Evolutionary conservation across 148 eudicot species (phyloP).

Genomic region (Salicornia ramosissima): DNA sequence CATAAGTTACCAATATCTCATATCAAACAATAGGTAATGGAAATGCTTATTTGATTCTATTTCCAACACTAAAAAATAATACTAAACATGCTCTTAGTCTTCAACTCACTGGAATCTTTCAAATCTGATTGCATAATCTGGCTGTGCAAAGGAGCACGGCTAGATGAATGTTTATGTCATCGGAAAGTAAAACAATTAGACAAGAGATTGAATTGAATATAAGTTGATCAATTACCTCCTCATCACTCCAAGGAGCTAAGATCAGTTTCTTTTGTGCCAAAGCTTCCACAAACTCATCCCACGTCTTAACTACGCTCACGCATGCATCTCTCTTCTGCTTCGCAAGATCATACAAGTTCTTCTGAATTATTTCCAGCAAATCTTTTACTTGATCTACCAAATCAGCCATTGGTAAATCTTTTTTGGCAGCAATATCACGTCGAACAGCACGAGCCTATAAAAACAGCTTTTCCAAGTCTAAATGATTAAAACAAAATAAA

Average conservation of each 20-base stretch:
- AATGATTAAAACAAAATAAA: neutral
- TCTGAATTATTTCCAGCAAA: slow-evolving; percentile 59
- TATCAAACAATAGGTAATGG: too few relatives aligned
- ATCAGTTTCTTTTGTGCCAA: slow-evolving; percentile 81
- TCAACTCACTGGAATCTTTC: too few relatives aligned
- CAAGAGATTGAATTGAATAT: too few relatives aligned
- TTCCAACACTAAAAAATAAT: too few relatives aligned
- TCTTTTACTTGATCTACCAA: slow-evolving; percentile 54
- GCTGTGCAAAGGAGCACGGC: too few relatives aligned
- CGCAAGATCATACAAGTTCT: slow-evolving; percentile 63
- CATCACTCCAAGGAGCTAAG: slow-evolving; percentile 98
- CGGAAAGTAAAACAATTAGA: too few relatives aligned
- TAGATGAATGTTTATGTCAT: too few relatives aligned
- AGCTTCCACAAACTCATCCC: slow-evolving; percentile 94
- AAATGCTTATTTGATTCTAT: too few relatives aligned
- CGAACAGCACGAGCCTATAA: slow-evolving; percentile 80
- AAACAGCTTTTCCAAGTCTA: neutral
- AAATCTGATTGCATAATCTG: too few relatives aligned
- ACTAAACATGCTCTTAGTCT: too few relatives aligned
- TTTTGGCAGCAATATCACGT: slow-evolving; percentile 71
- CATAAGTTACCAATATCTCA: too few relatives aligned
- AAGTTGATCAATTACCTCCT: slow-evolving; percentile 63
- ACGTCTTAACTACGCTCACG: slow-evolving; percentile 57
- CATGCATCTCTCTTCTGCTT: slow-evolving; percentile 83
- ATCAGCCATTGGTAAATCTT: slow-evolving; percentile 63